phyloP scores from a whole-genome alignment of 2,329 filamentous ascomycete genomes.

The Hypoxylon sp. region DNA sequence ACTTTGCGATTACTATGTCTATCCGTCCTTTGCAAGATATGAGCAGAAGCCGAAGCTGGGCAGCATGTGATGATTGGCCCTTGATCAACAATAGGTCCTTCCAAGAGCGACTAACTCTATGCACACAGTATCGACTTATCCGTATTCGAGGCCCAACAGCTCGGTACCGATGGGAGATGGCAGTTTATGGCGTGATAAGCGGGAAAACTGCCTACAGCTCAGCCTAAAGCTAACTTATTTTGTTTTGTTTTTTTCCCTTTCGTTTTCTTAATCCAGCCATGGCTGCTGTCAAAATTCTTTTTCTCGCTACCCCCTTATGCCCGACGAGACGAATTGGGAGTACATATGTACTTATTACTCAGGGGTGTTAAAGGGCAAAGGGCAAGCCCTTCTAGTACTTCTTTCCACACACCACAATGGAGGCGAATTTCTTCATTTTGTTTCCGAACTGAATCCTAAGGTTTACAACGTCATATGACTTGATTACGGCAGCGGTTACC shows the following conservation, averaged over 20 bases:
- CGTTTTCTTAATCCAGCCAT: constrained; percentile 12
- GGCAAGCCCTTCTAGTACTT: not conserved
- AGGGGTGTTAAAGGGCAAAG: constrained; percentile 8
- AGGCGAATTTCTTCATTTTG: constrained; percentile 6
- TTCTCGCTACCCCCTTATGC: constrained; percentile 13
- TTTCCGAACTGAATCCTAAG: constrained; percentile 12
- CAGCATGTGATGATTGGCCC: constrained; percentile 29
- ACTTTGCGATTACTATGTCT: constrained; percentile 29
- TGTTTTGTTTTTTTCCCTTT: not conserved
- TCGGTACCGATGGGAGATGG: constrained; percentile 46
- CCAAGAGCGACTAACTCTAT: constrained; percentile 17
- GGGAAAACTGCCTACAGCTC: constrained; percentile 32
- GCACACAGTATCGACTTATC: constrained; percentile 36
- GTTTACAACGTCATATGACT: constrained; percentile 30
- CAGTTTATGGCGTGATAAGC: constrained; percentile 46
- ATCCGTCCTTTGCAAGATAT: constrained; percentile 32
- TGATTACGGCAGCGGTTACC: constrained; percentile 33
- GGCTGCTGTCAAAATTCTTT: constrained; percentile 4
- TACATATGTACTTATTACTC: constrained; percentile 9
- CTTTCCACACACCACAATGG: constrained; percentile 3
- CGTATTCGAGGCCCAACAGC: constrained; percentile 31
- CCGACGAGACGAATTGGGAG: constrained; percentile 5
- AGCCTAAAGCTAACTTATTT: constrained; percentile 13
- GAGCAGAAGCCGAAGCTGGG: constrained; percentile 34
- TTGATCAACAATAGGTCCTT: constrained; percentile 10